Conservation (phyloP, 1,139 yeast species). For the Blastobotrys proliferans region DNA sequence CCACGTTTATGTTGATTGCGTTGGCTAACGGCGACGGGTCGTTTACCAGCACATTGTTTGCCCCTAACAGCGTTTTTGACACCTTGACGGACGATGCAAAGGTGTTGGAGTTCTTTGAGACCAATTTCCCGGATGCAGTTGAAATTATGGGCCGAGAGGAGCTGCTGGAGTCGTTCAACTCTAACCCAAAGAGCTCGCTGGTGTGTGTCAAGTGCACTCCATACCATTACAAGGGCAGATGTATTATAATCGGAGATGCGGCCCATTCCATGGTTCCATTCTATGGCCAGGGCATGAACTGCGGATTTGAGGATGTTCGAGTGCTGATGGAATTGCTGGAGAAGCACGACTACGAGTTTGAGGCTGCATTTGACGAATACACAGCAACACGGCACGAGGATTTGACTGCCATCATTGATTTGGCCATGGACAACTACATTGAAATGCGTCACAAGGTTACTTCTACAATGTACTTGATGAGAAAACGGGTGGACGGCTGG, state of each 20-base stretch:
- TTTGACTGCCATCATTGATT: slow-evolving; percentile 65
- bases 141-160: slow-evolving; percentile 59
- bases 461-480: slow-evolving; percentile 54
- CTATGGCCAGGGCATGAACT: slow-evolving; percentile 96
- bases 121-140: slow-evolving; percentile 71
- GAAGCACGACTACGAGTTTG: slow-evolving; percentile 39
- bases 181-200: slow-evolving; percentile 71
- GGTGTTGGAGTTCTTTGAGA: slow-evolving; percentile 46
- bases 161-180: slow-evolving; percentile 48
- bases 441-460: slow-evolving; percentile 88
- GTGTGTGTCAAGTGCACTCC: slow-evolving; percentile 60
- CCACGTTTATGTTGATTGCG: slow-evolving; percentile 83
- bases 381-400: slow-evolving; percentile 58
- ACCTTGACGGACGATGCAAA: slow-evolving; percentile 38
- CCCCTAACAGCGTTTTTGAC: slow-evolving; percentile 71
- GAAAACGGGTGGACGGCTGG: slow-evolving; percentile 64
- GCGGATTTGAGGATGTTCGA: slow-evolving; percentile 89
- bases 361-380: slow-evolving; percentile 54
- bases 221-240: slow-evolving; percentile 61
- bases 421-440: slow-evolving; percentile 75
- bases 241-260: slow-evolving; percentile 81
- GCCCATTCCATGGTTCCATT: slow-evolving; percentile 98
- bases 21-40: slow-evolving; percentile 82
- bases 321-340: slow-evolving; percentile 54
- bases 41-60: slow-evolving; percentile 85